A percentile compares a stretch with the other conserved stretches of the same genome.
Evolutionary conservation across 192 early-diverging fungal species (phyloP).

Genomic region (Jimgerdemannia flammicorona): DNA sequence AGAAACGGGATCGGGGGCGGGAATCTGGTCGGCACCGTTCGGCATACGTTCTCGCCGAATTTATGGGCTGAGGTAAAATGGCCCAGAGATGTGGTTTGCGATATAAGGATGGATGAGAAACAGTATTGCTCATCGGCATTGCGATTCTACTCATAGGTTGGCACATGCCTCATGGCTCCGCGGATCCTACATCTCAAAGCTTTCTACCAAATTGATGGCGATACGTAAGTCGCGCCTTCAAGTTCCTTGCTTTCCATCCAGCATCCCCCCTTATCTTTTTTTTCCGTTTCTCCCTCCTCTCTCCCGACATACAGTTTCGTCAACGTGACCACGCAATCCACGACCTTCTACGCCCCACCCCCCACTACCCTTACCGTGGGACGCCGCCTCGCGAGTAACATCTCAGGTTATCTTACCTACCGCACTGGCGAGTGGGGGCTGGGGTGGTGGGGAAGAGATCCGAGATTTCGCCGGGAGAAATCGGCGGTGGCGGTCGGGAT

Average conservation of each 20-base stretch:
- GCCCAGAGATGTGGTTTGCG: background rate
- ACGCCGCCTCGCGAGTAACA: conserved; percentile 51
- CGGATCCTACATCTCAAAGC: background rate
- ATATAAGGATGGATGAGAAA: background rate
- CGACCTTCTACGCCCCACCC: conserved; percentile 62
- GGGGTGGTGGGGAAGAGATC: conserved; percentile 55
- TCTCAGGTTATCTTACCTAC: conserved; percentile 74
- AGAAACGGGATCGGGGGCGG: conserved; percentile 70
- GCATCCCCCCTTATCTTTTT: background rate
- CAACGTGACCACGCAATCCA: conserved; percentile 52
- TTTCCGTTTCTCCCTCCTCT: background rate
- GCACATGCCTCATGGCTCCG: background rate
- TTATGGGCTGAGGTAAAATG: conserved; percentile 62
- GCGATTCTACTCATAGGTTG: background rate
- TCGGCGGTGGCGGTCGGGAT: conserved; percentile 52
- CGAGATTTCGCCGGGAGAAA: conserved; percentile 18
- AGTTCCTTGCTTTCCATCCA: background rate
- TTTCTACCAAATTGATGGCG: conserved; percentile 14
- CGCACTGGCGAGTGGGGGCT: conserved; percentile 73
- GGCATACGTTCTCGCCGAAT: conserved; percentile 70
- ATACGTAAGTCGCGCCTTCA: conserved; percentile 25
- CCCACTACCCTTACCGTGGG: conserved; percentile 58
- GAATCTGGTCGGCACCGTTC: conserved; percentile 72
- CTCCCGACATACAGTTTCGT: conserved; percentile 47
- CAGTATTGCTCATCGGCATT: background rate